phyloP scores from a whole-genome alignment of 768 basidiomycete species.

The Mycena leptocephala region DNA sequence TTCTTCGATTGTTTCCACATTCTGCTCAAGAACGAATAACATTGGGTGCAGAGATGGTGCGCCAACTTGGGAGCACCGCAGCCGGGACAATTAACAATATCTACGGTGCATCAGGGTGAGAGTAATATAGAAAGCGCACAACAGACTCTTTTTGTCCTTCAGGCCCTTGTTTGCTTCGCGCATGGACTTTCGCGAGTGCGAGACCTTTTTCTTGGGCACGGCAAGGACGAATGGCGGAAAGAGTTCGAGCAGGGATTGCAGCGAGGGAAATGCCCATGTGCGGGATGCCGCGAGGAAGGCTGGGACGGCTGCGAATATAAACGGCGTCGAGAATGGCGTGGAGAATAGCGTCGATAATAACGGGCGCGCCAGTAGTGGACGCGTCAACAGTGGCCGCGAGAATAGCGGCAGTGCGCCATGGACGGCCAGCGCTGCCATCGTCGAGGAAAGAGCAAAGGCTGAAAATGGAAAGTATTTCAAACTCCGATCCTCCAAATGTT shows the following conservation, averaged over 20 bases:
- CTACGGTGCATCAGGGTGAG: constrained; percentile 57
- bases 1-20: constrained; percentile 70
- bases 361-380: background rate
- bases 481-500: constrained; percentile 75
- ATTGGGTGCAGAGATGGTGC: constrained; percentile 89
- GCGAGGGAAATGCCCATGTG: constrained; percentile 57
- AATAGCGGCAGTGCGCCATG: constrained; percentile 37
- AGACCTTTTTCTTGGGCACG: constrained; percentile 94
- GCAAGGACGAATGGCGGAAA: constrained; percentile 92
- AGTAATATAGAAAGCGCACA: background rate
- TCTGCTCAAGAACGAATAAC: constrained; percentile 81
- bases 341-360: constrained; percentile 19
- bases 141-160: constrained; percentile 92
- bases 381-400: constrained; percentile 22
- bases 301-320: constrained; percentile 40
- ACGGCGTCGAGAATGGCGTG: constrained; percentile 30
- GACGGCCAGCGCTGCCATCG: constrained; percentile 55
- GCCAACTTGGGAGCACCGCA: constrained; percentile 92
- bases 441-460: constrained; percentile 24
- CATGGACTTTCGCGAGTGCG: constrained; percentile 97
- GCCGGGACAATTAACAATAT: constrained; percentile 92
- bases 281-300: constrained; percentile 41
- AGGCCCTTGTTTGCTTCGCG: constrained; percentile 94
- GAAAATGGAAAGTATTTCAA: constrained; percentile 48
- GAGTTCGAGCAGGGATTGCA: constrained; percentile 73